Base-by-base conservation (phyloP, 1,284 basidiomycete species). In the Moesziomyces sp. region DNA sequence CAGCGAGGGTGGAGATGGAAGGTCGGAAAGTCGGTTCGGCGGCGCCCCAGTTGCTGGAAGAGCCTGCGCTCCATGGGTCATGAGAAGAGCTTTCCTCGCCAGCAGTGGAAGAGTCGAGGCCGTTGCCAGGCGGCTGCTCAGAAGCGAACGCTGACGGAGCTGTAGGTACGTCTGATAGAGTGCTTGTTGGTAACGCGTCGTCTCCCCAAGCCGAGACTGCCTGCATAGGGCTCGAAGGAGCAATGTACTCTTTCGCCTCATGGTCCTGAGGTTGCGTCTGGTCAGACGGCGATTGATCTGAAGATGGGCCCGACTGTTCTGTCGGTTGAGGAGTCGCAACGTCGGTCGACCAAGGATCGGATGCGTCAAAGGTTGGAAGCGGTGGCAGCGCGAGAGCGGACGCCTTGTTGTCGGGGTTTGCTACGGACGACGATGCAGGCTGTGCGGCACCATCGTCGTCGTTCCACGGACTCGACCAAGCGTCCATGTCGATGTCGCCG, bases 401-500 rank as follows among this genome's bases (percentile, higher is more conserved):
- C 18, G 38, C 6, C 38, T 33, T 33, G 11, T 13, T 33, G 30
- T 33, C 30, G 13, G 10, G 16, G 26, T 18, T 5, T 8, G 28
- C 18, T 45, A 54, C 2, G 52, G 47, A 26, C 9, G 49, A 45
- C 2, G 56, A 46, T 6, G 14, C 24, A 19, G 43, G 30, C 14
- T 21, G 55, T 8, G 28, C 46, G 30, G 7, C 10, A 33, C 49
- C 49, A 38, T 26, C 44, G 23, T 72, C 69, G 52, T 72, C 63
- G 43, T 49, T 56, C 69, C 69, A 72, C 19, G 69, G 69, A 47
- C 69, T 72, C 18, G 69, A 66, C 69, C 69, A 72, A n/a, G 69
- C 62, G 45, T 72, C 69, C 69, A 72, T 72, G 13, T 14, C 56
- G 57, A 28, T 38, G n/a, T 16, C 18, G 43, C 11, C 14, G 16